Evolutionary conservation across 176 grass and related monocot species (phyloP).

Genomic region (Oryza glaberrima): DNA sequence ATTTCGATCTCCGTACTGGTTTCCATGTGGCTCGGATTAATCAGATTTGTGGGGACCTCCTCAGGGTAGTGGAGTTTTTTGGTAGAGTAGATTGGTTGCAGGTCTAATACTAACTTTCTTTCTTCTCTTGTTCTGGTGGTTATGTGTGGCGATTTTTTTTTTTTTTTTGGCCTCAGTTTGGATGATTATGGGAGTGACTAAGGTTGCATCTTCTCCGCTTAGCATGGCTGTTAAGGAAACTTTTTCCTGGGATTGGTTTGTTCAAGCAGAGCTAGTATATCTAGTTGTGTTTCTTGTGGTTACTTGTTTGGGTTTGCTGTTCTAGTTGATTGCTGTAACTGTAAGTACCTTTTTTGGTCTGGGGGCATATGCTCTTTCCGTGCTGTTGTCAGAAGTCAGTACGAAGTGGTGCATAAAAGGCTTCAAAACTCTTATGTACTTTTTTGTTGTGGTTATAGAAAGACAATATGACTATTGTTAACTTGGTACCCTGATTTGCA

Average conservation of each 20-base stretch:
- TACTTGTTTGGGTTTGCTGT: neutral
- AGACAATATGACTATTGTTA: slow-evolving; percentile 23
- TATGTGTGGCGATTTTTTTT: neutral
- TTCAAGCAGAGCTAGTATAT: neutral
- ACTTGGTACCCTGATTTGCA: slow-evolving; percentile 11
- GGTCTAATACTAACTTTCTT: neutral
- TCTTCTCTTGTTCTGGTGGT: neutral
- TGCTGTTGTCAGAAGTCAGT: neutral
- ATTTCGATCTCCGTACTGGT: neutral
- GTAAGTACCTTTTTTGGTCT: neutral
- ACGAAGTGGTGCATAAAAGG: neutral
- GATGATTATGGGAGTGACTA: neutral
- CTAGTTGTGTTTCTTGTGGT: neutral
- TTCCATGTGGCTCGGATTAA: neutral
- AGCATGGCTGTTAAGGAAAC: neutral
- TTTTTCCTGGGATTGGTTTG: neutral
- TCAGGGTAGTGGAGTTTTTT: neutral
- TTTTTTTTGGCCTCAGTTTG: neutral
- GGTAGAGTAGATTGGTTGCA: neutral
- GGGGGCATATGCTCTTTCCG: neutral
- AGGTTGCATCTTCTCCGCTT: slow-evolving; percentile 1
- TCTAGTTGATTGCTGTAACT: neutral
- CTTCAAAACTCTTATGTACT: neutral
- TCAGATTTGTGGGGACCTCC: neutral
- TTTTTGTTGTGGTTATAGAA: neutral